Percentiles rank a stretch among this genome's conserved stretches.
These are phyloP conservation scores for Suhomyces emberorum DNA, from an alignment of 805 yeast genomes.

Conservation along the genomic window DNA sequence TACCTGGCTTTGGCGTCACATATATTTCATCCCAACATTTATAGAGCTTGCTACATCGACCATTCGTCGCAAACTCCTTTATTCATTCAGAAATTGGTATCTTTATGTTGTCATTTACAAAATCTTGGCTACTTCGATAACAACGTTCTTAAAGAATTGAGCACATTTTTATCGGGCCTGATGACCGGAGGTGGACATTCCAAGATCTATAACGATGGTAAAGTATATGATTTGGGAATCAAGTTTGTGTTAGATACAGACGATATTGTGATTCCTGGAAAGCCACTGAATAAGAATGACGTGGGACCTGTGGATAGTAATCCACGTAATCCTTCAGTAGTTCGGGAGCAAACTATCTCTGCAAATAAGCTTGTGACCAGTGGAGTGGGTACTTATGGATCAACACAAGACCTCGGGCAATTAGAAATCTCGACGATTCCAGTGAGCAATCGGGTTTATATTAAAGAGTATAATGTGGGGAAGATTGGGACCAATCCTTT, in stretches of 20 bases:
- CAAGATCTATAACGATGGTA: constrained; percentile 75
- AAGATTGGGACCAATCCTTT: constrained; percentile 76
- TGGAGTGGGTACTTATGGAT: constrained; percentile 18
- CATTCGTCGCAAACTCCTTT: constrained; percentile 73
- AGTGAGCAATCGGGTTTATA: constrained; percentile 32
- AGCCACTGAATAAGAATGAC: background rate
- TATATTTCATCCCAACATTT: constrained; percentile 84
- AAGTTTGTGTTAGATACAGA: constrained; percentile 74
- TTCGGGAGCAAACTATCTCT: background rate
- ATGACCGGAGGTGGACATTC: constrained; percentile 96
- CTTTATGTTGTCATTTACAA: constrained; percentile 67
- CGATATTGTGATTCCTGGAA: constrained; percentile 44
- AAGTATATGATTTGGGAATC: constrained; percentile 79
- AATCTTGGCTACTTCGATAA: constrained; percentile 82
- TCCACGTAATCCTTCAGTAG: too few species aligned
- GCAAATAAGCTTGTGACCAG: constrained; percentile 12
- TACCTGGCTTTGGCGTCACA: constrained; percentile 85
- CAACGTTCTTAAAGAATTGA: constrained; percentile 80
- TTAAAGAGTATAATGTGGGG: constrained; percentile 55
- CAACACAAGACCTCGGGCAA: constrained; percentile 2
- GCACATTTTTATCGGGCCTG: constrained; percentile 74
- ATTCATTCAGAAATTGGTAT: constrained; percentile 71
- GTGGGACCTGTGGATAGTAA: too few species aligned
- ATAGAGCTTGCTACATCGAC: constrained; percentile 85
- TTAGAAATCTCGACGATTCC: constrained; percentile 21